Conservation (phyloP, 1,139 yeast genomes). For the Kodamaea ohmeri region DNA sequence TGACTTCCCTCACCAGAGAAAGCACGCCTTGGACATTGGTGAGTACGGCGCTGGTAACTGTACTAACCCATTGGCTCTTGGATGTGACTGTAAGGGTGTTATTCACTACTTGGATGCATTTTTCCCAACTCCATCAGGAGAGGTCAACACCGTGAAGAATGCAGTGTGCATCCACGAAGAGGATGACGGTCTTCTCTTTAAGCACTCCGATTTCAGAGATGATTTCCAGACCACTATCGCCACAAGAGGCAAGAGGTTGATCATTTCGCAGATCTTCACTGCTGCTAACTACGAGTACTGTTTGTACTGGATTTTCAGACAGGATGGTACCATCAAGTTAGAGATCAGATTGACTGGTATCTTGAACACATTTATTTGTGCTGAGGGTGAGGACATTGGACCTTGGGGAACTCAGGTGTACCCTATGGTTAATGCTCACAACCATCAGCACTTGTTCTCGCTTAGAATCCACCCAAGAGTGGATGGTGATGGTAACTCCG, state of each 20-base stretch:
- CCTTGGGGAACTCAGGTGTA: constrained; percentile 81
- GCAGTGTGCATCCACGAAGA: constrained; percentile 85
- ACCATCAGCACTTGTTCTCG: constrained; percentile 83
- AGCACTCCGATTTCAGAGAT: constrained; percentile 83
- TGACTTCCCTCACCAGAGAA: constrained; percentile 76
- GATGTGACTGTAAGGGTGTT: constrained; percentile 84
- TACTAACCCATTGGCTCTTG: constrained; percentile 74
- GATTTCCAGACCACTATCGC: constrained; percentile 71
- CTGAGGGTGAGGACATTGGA: constrained; percentile 61
- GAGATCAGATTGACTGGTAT: constrained; percentile 81
- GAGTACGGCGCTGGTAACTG: constrained; percentile 86
- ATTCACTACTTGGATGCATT: constrained; percentile 79
- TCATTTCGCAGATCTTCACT: constrained; percentile 76
- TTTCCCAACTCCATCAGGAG: constrained; percentile 64
- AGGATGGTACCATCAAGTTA: constrained; percentile 77
- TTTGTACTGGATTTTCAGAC: constrained; percentile 78
- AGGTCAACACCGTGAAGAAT: constrained; percentile 65
- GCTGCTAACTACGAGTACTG: constrained; percentile 87
- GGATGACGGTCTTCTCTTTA: constrained; percentile 74
- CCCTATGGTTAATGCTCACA: constrained; percentile 80
- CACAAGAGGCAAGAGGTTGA: constrained; percentile 71
- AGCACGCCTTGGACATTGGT: constrained; percentile 83
- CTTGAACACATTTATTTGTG: constrained; percentile 64
- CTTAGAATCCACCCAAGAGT: constrained; percentile 76
- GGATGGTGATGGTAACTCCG: constrained; percentile 77